Evolutionary conservation across 108 stramenopile species (phyloP), one percentile per base, ranked within the genome.

Genomic region (Discostella stelligeroides): DNA sequence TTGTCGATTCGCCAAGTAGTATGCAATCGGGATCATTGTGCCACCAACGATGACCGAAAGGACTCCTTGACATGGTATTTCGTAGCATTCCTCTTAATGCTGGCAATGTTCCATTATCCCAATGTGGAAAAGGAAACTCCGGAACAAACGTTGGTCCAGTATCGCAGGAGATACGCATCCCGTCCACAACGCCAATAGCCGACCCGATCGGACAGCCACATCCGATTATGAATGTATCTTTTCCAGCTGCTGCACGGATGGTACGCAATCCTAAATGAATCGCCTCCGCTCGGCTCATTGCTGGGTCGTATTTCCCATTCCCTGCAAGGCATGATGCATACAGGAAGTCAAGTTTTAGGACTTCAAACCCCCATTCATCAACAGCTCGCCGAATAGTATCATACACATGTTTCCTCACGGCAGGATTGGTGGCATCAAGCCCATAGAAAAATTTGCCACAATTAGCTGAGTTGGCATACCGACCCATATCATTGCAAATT

Each of bases 21-120:
- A 97, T 60, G 70, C 97, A 97, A 69, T 97, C 97, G 7, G 97
- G 97, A 85, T 97, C 96, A 70, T 97, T 97, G 60, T 91, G 88
- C 96, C 96, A 95, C 89, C 89, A 96, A 29, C 93, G 82, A 68
- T 94, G 90, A 37, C 92, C 92, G 29, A 96, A 72, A 24, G 84
- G 79, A 27, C 91, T 82, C 51, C 97, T 82, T 21, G 82, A 88
- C 63, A 97, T 82, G 24, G 90, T 88, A 63, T 95, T 96, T 24
- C 97, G 90, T 50, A 96, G 83, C 94, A 95, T 95, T 8, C 83
- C 89, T 64, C 91, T 77, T 42, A 94, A 71, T 15, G 88, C 85
- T 8, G 97, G 97, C n/a, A 97, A 78, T n/a, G 94, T 97, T 8
- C 92, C 89, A 64, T 92, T 77, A 66, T 92, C 95, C 92, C 91